Base-by-base conservation (phyloP, 2,329 filamentous ascomycete genomes). In the Thelonectria olida region DNA sequence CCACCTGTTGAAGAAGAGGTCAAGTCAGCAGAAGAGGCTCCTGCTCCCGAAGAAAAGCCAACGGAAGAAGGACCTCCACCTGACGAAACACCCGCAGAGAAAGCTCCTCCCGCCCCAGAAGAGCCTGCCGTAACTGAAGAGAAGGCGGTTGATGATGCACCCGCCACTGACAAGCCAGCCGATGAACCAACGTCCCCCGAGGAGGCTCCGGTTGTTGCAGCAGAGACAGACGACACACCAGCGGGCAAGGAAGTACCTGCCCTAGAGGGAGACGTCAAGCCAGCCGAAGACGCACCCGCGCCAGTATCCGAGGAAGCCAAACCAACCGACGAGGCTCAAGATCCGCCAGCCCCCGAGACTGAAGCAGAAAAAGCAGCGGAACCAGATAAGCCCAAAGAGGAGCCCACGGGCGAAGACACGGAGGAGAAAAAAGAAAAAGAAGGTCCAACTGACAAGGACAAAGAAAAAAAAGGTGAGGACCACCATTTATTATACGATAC, bases 401-500 rank as follows among this genome's bases (percentile, higher is more conserved):
- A 67, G 41, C 61, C 62, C 28, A 72, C 67, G 55, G 57, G 65
- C 36, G 67, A 67, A 55, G 67, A 67, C 59, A 75, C 74, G 52
- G 73, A 75, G 44, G 75, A 81, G 69, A 76, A 72, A 57, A 79
- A 78, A 65, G 79, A 81, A 59, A 74, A 68, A 5, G 70, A 80
- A 62, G 76, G 75, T 25, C 76, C 77, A 23, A 80, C 80, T 60
- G 71, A 75, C 45, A 75, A 77, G 50, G 52, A 55, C 10, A 75
- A 76, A 63, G 68, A 70, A 56, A 76, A 75, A 67, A 81, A 79
- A 82, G 80, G 80, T 82, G 77, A 82, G 80, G 74, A 76, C 69
- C 64, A 69, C 62, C 64, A 67, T 75, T 74, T 67, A 73, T 71
- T 76, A 71, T 69, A 74, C 74, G 71, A 79, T 78, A 73, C 74